These are phyloP conservation scores for Pleurotus djamor DNA, from an alignment of 768 basidiomycete species.

Conservation along the genomic window DNA sequence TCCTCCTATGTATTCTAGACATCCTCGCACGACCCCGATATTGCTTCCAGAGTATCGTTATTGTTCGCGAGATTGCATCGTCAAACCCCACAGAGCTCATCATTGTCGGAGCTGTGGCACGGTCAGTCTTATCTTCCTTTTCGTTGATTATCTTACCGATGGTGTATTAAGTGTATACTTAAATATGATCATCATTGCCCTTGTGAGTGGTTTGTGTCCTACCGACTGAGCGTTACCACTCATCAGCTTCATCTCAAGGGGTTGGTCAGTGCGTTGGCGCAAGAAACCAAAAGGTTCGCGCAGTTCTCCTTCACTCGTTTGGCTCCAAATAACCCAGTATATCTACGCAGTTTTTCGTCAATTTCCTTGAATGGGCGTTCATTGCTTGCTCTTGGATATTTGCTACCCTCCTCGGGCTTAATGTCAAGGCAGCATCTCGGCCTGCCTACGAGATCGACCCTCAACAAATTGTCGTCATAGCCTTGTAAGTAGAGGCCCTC, in stretches of 20 bases:
- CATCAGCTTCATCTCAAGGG: constrained; percentile 46
- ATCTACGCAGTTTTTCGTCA: constrained; percentile 70
- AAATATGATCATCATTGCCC: constrained; percentile 92
- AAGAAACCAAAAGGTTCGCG: constrained; percentile 76
- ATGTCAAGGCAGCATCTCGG: constrained; percentile 28
- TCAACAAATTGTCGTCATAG: constrained; percentile 72
- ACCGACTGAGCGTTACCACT: background rate
- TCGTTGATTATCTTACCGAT: background rate
- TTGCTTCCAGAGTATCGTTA: constrained; percentile 66
- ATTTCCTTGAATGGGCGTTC: constrained; percentile 66
- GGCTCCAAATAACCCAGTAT: no score
- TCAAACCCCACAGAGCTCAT: constrained; percentile 76
- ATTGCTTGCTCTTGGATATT: constrained; percentile 65
- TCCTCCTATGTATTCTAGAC: constrained; percentile 23
- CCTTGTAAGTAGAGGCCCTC: constrained; percentile 49
- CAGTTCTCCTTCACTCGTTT: background rate
- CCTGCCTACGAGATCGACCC: constrained; percentile 44
- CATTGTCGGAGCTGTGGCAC: constrained; percentile 85
- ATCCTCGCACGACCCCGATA: constrained; percentile 35
- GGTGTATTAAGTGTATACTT: constrained; percentile 59
- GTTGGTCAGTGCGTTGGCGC: constrained; percentile 95
- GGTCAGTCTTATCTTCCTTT: constrained; percentile 36
- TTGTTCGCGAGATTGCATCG: constrained; percentile 57
- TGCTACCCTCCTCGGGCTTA: constrained; percentile 54
- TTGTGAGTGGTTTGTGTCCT: constrained; percentile 43